Base-by-base conservation (phyloP, 805 yeast species). In the Vanderwaltozyma verrucispora region DNA sequence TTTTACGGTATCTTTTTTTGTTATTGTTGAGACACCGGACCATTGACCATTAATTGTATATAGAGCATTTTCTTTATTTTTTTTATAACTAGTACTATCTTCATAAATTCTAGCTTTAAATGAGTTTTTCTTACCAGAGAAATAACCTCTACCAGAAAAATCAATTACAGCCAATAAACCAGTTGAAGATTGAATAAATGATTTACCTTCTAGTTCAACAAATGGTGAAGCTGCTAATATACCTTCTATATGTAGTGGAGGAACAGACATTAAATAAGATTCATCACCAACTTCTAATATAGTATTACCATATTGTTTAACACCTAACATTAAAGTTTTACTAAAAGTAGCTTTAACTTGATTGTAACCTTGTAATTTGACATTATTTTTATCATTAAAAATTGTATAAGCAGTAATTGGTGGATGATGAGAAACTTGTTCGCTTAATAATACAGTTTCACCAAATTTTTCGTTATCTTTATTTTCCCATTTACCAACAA, bases 371-470 rank as follows among this genome's bases (percentile, higher is more conserved):
- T 88, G 83, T 44, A 86, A 67, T 30, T 67, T 62, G 18, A 80
- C 79, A 27, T 78, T 71, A 56, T 78, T 70, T 52, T 75, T 72
- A 43, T 77, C 80, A 56, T 86, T 86, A 53, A 73, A 64, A 40
- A 89, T 73, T 30, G 87, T 74, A 56, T 87, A 89, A 5, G 89
- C 96, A 12, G 96, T 87, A 24, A 83, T 77, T n/a, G 97, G 96
- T 17, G 97, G 97, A 59, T 89, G 97, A 64, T 89, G 97, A 43
- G 87, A 77, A 12, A 89, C 96, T 63, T 89, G 97, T 62, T 89
- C 97, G 44, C 88, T 75, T 37, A 85, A 63, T 54, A 88, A 67
- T 13, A 75, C 63, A 16, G 95, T 82, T 43, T 83, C 92, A 27
- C 94, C 95, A n/a, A 73, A 59, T 40, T 63, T 66, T 8, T 64